Conservation (phyloP, 78 protist species). For the slime mould (Dictyostelium discoideum) region dicty_2.7 NC_007091.3:1025001-1025500, state of each 20-base stretch:
- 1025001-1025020: not conserved
- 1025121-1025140: slow-evolving; percentile 2
- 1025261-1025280: not conserved
- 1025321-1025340: not conserved
- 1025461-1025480: slow-evolving; percentile 16
- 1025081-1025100: not conserved
- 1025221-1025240: not conserved
- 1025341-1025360: too few species aligned
- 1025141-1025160: not conserved
- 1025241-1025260: not conserved
- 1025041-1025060: not conserved
- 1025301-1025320: not conserved
- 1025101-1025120: not conserved
- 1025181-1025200: slow-evolving; percentile 4
- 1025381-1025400: slow-evolving; percentile 58
- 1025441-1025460: slow-evolving; percentile 64
- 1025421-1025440: slow-evolving; percentile 80
- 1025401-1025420: slow-evolving; percentile 56
- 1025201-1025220: slow-evolving; percentile 17
- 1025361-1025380: not conserved
- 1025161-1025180: not conserved
- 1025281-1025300: not conserved
- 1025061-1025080: not conserved
- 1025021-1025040: not conserved
- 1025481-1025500: not conserved